Percentiles rank a stretch among this genome's conserved stretches.
Evolutionary conservation across 148 eudicot genomes (phyloP).

Genomic region (Rhododendron mucronatum): DNA sequence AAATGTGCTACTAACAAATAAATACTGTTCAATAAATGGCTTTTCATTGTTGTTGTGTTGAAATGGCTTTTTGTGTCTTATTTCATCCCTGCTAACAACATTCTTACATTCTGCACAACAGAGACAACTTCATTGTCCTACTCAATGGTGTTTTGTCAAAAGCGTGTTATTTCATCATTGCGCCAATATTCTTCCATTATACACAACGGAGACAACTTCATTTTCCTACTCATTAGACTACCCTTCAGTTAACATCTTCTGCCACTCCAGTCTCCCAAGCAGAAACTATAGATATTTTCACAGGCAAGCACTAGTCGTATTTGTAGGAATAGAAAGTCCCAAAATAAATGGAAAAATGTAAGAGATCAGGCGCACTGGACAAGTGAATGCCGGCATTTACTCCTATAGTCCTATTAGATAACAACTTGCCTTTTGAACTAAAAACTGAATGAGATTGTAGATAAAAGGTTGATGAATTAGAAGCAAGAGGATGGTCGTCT

Average conservation of each 20-base stretch:
- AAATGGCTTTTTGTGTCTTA: not conserved
- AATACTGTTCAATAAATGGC: not conserved
- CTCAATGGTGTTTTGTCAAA: not conserved
- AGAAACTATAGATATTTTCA: not conserved
- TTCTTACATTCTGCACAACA: not conserved
- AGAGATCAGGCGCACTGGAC: not conserved
- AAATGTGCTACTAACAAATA: not conserved
- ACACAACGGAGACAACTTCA: not conserved
- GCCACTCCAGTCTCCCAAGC: not conserved
- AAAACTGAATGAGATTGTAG: not conserved
- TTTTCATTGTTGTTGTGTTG: not conserved
- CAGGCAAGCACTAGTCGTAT: not conserved
- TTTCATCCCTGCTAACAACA: not conserved
- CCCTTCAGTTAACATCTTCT: not conserved
- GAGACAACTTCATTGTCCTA: constrained; percentile 1
- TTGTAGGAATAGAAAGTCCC: not conserved
- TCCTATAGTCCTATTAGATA: too few species aligned
- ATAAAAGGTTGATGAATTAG: not conserved
- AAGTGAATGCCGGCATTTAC: not conserved
- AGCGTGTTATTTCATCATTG: not conserved
- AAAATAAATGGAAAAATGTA: not conserved
- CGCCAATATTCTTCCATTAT: not conserved
- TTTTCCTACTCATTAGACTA: not conserved
- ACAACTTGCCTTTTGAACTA: not conserved
- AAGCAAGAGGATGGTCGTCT: not conserved